Evolutionary conservation across 225 moss, liverwort and hornwort genomes (phyloP), one percentile per base, ranked within the genome.

Genomic region (Ulota crispa): DNA sequence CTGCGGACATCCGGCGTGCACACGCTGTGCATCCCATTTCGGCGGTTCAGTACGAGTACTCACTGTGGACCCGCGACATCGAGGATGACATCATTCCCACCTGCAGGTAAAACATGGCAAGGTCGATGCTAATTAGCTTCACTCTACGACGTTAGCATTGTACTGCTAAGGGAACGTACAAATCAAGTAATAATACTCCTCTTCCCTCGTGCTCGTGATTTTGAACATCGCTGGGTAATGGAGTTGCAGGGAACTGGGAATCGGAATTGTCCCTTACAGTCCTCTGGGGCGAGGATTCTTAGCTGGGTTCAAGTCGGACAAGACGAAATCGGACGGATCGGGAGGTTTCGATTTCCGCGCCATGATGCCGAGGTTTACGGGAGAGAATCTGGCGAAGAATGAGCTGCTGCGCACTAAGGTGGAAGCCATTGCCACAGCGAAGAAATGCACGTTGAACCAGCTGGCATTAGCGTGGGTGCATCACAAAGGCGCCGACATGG

Each of bases 11-110:
- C 53, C 42, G 88, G 14, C 83, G 84, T 7, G 86, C 90, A 9
- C 90, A 90, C 67, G 81, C 85, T 3, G 84, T 87, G 80, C 86
- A 87, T 61, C 84, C 89, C 4, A 89, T 89, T 77, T 76, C 88
- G 11, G 90, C 86, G 12, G 85, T 86, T 26, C 85, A 90, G 62
- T 26, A 37, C 53, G 86, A 89, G 42, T 89, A 60, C 50, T 89
- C 86, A 0, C 84, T 89, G 8, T 86, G 86, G 83, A 30, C 78
- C 3, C 81, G 81, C 43, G 89, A 86, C 21, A 59, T 88, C 9
- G 86, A 88, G 34, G 80, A 84, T 10, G 86, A 87, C 0, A 80
- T 87, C 30, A 61, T 89, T 14, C 89, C 87, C 54, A 85, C 85
- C 4, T 89, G 89, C 83, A 86, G 86, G 88, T 80, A 12, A 75